Evolutionary conservation across 768 basidiomycete species (phyloP), one percentile per base, ranked within the genome.

Genomic region (Boletus insuetus): DNA sequence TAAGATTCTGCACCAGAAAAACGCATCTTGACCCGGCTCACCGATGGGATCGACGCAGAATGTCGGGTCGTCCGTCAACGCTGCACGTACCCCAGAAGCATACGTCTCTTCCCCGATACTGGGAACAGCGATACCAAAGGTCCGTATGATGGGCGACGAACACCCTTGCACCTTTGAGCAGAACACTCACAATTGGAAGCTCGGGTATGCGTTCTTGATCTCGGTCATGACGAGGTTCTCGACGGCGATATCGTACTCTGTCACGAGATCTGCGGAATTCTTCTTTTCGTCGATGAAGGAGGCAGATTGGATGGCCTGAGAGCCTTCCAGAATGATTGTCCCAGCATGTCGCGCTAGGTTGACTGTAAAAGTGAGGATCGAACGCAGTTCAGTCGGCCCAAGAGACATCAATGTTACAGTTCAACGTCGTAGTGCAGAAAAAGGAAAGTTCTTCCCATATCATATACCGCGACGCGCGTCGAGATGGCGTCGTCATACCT

Each of bases 1-100:
- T 32, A 46, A 22, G 12, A 7, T 16, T 41, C 8, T 6, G 7
- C 16, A 40, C 24, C n/a, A 12, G 24, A 12, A 19, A 17, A n/a
- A n/a, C n/a, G n/a, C n/a, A n/a, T n/a, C n/a, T n/a, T n/a, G 14
- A 29, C 14, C 5, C n/a, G 9, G 58, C 77, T 55, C 58, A 86
- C 89, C 94, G 56, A 96, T 96, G 32, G 95, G 95, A 71, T 97
- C 95, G 35, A 95, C 90, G 64, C 96, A 97, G 73, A 91, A 99
- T 0, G 96, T 98, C 7, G 95, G 94, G 37, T 84, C 84, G 58
- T 96, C 90, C 6, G 91, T 92, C 60, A 96, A 72, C 12, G 83
- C 77, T 16, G 79, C 75, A 42, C 84, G 79, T 49, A 77, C 69
- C 13, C 91, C 91, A 3, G 87, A 83, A 9, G 91, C 84, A 64